Percentiles rank a stretch among this genome's conserved stretches.
phyloP scores from a whole-genome alignment of 768 basidiomycete genomes.

The Xerocomus brunneocitrinus region DNA sequence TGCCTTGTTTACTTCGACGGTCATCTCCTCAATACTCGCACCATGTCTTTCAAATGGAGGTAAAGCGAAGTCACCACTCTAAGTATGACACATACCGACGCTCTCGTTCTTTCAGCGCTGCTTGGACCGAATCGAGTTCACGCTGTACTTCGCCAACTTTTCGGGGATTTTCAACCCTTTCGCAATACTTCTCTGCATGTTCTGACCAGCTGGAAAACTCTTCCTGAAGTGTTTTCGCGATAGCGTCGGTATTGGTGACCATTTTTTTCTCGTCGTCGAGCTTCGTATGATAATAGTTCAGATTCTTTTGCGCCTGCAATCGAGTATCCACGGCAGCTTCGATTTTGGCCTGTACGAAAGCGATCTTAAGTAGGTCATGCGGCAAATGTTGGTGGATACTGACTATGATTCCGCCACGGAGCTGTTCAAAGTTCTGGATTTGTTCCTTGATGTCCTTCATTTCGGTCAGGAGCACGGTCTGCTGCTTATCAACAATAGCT shows the following conservation, averaged over 20 bases:
- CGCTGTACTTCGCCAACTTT: constrained; percentile 52
- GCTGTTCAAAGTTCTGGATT: constrained; percentile 49
- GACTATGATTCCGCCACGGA: constrained; percentile 42
- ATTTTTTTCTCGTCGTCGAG: constrained; percentile 45
- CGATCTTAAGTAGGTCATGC: not conserved
- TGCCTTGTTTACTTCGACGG: constrained; percentile 62
- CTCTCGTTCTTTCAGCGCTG: constrained; percentile 63
- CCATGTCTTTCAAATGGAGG: constrained; percentile 51
- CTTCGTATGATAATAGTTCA: constrained; percentile 49
- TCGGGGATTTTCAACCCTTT: constrained; percentile 53
- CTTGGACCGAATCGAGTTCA: constrained; percentile 57
- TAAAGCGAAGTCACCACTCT: not conserved
- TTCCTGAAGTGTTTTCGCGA: constrained; percentile 47
- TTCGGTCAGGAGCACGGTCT: constrained; percentile 41
- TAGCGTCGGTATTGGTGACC: constrained; percentile 42
- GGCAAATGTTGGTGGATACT: constrained; percentile 12
- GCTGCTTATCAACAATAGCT: constrained; percentile 42
- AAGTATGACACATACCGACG: constrained; percentile 40
- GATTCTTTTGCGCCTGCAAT: constrained; percentile 45
- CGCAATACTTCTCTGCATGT: constrained; percentile 61
- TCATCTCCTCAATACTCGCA: constrained; percentile 73
- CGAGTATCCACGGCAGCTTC: constrained; percentile 47
- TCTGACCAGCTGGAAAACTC: constrained; percentile 68
- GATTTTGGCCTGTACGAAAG: constrained; percentile 42
- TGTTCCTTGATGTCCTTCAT: constrained; percentile 43